Conservation (phyloP, 257 asterid species). For the Striga asiatica region DNA sequence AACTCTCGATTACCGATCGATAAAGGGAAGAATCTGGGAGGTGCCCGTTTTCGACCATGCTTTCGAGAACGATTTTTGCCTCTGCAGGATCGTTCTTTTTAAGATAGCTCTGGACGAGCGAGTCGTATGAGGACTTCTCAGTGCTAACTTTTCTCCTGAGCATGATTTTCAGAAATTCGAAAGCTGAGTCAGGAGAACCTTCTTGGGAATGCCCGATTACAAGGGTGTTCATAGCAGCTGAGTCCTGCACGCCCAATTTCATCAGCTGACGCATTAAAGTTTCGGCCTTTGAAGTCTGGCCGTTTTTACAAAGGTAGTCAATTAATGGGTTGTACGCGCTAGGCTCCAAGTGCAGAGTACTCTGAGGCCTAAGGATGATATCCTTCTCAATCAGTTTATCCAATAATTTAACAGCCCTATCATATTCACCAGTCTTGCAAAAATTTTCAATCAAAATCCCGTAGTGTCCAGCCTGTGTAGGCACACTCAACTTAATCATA, state of each 20-base stretch:
- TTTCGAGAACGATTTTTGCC: conserved; percentile 70
- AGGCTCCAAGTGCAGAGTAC: conserved; percentile 57
- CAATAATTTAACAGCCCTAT: conserved; percentile 52
- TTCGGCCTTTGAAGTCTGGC: conserved; percentile 79
- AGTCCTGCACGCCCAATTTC: conserved; percentile 84
- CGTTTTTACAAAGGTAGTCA: conserved; percentile 68
- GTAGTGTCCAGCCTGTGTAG: conserved; percentile 89
- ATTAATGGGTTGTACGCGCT: conserved; percentile 62
- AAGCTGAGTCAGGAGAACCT: conserved; percentile 64
- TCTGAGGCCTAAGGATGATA: conserved; percentile 52
- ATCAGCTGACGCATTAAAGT: conserved; percentile 67
- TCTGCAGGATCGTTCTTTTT: conserved; percentile 67
- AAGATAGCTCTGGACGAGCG: conserved; percentile 58
- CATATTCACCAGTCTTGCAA: conserved; percentile 66
- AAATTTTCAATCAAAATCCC: conserved; percentile 74
- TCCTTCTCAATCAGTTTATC: conserved; percentile 84
- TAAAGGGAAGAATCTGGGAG: conserved; percentile 61
- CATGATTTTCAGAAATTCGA: conserved; percentile 64
- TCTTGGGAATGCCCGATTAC: conserved; percentile 70
- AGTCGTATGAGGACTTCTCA: conserved; percentile 44
- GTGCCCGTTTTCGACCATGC: conserved; percentile 80
- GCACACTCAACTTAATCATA: conserved; percentile 69
- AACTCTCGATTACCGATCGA: conserved; percentile 70
- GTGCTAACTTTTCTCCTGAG: conserved; percentile 51
- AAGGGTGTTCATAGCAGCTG: conserved; percentile 50